Evolutionary conservation across 2,329 filamentous ascomycete genomes (phyloP), one percentile per base, ranked within the genome.

Genomic region (Ploettnerulaceae sp.): DNA sequence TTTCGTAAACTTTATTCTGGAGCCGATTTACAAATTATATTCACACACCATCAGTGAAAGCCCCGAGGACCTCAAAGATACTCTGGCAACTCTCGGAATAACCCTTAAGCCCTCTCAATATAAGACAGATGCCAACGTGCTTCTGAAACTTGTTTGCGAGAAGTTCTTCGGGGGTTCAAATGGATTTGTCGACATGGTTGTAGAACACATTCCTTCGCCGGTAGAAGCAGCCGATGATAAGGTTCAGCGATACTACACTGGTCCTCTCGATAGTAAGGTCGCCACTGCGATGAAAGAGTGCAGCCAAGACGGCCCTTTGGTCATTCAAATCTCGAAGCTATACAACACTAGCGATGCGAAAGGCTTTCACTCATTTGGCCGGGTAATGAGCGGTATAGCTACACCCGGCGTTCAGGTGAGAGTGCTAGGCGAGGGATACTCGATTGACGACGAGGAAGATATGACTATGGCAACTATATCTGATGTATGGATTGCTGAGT

Each of bases 11-110:
- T 98, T 97, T 65, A 78, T 98, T 21, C 73, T 98, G 37, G 93
- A 98, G 64, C 93, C 93, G 14, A 89, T 98, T 57, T 98, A 98
- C 76, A 98, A 98, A 68, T 76, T 98, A 32, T 97, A 91, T 66
- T 91, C 89, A 12, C 89, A 96, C 65, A 94, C 90, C 3, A 88
- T 98, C 61, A 94, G 89, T 62, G 86, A 94, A 64, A 91, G 82
- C 60, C 86, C 91, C 0, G 83, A 88, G 45, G 86, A 95, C 58
- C 71, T 98, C 49, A 89, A 86, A 61, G 76, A 76, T 36, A 93
- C 89, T 0, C 70, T 98, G 47, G 81, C 77, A 14, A 81, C 80
- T 15, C 73, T 98, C 7, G 89, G 89, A 9, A 95, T 98, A 58
- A 69, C 74, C 15, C 71, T 98, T 53, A 98, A 97, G 69, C 91